Conservation (phyloP, 352 stramenopile species). For the Globisporangium lucens region DNA sequence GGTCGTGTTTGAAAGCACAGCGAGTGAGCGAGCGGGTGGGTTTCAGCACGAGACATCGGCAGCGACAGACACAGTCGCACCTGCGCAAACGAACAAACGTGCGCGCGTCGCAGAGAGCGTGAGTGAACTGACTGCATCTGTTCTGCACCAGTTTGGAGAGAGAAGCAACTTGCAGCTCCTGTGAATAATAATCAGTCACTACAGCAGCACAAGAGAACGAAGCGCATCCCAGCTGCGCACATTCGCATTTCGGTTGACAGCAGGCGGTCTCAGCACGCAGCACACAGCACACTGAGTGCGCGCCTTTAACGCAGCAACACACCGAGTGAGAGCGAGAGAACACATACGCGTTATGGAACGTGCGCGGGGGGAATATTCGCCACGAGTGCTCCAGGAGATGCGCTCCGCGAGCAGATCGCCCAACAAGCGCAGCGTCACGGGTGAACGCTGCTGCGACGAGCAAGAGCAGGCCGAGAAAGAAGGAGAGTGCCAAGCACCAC, state of each 20-base stretch:
- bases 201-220: neutral
- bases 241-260: neutral
- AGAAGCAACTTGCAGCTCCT: slow-evolving; percentile 17
- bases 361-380: slow-evolving; percentile 4
- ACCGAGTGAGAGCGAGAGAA: neutral
- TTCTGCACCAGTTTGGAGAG: neutral
- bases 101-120: slow-evolving; percentile 2
- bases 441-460: slow-evolving; percentile 2
- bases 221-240: neutral
- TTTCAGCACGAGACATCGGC: neutral
- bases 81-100: neutral
- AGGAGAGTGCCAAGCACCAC: neutral
- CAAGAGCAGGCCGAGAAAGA: neutral
- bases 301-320: neutral
- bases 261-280: neutral
- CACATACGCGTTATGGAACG: slow-evolving; percentile 2
- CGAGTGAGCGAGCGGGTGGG: neutral
- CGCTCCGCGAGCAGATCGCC: slow-evolving; percentile 14
- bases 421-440: slow-evolving; percentile 13
- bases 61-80: neutral
- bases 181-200: neutral
- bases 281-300: neutral
- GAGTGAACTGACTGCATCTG: neutral
- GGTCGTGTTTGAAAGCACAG: neutral
- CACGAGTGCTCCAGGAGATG: slow-evolving; percentile 8